Evolutionary conservation across 768 basidiomycete genomes (phyloP), one percentile per base, ranked within the genome.

Genomic region (Mycena chlorophos): DNA sequence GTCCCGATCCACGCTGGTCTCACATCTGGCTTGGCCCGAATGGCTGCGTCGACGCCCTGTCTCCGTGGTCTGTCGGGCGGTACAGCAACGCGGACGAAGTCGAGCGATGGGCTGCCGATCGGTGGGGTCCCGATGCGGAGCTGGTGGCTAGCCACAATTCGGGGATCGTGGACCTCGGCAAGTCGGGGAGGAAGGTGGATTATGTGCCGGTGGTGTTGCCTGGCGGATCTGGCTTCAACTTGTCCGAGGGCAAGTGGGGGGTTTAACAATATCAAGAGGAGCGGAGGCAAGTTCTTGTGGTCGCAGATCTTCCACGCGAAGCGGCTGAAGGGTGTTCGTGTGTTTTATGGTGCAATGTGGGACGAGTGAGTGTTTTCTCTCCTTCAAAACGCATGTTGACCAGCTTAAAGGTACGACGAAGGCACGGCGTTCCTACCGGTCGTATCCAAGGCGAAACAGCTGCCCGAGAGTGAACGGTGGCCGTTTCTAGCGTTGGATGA

Each of bases 341-440:
- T 73, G 5, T 80, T 91, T 51, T 92, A 92, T 58, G 86, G 87
- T 22, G 89, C 89, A 5, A 92, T 91, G 89, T 92, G 91, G 89
- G 91, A 93, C 63, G 91, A 91, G 86, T 83, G 56, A 65, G 78
- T 71, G 4, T 46, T 60, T 57, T 39, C 42, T 25, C 25, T 49
- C 31, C 34, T 13, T 16, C 25, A 13, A 29, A 26, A 6, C n/a
- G 6, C 17, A 42, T 8, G 13, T 42, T 42, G 12, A 27, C 27
- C 19, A 40, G 51, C 37, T 39, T n/a, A 4, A 60, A 89, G 87
- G 68, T 91, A 91, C 60, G 89, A 92, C 62, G 89, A 91, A 75
- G 91, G 91, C 31, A 93, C 91, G 0, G 89, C 85, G 2, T 82
- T 90, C 58, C 82, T 94, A 78, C 91, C 91, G 5, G 80, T 84